Percentiles rank a stretch among this genome's conserved stretches.
phyloP scores from a whole-genome alignment of 192 early-diverging fungal genomes.

The Allomyces macrogynus region DNA sequence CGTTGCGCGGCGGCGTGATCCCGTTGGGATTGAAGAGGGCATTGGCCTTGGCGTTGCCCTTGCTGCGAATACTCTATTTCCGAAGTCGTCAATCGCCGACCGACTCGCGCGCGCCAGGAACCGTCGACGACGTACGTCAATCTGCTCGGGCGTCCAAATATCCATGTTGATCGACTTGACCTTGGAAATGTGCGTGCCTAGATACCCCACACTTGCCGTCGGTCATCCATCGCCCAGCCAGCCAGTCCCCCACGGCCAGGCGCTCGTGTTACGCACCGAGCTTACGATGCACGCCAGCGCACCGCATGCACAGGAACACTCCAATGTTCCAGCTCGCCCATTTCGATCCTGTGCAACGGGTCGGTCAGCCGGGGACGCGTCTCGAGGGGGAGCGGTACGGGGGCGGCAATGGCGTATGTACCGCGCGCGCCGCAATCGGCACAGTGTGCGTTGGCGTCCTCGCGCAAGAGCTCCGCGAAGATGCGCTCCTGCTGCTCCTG shows the following conservation, averaged over 20 bases:
- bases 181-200: slow-evolving; percentile 78
- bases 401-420: slow-evolving; percentile 9
- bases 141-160: slow-evolving; percentile 66
- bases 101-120: not conserved
- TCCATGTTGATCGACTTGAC: slow-evolving; percentile 82
- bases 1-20: slow-evolving; percentile 40
- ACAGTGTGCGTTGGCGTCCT: slow-evolving; percentile 47
- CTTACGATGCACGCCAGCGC: slow-evolving; percentile 57
- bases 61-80: slow-evolving; percentile 10
- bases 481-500: slow-evolving; percentile 48
- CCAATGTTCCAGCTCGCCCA: slow-evolving; percentile 83
- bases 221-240: too few species aligned
- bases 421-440: slow-evolving; percentile 56
- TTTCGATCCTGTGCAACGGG: slow-evolving; percentile 36
- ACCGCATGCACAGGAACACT: slow-evolving; percentile 84
- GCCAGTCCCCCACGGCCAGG: too few species aligned
- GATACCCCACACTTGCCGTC: not conserved
- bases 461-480: slow-evolving; percentile 41
- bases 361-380: slow-evolving; percentile 1
- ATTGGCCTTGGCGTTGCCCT: slow-evolving; percentile 49
- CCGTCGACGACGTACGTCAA: slow-evolving; percentile 36
- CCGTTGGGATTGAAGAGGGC: slow-evolving; percentile 45
- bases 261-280: too few species aligned
- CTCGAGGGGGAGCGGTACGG: too few species aligned
- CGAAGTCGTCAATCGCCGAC: not conserved